phyloP scores from a whole-genome alignment of 495 filamentous ascomycete genomes.

The Talaromyces thailandensis region DNA sequence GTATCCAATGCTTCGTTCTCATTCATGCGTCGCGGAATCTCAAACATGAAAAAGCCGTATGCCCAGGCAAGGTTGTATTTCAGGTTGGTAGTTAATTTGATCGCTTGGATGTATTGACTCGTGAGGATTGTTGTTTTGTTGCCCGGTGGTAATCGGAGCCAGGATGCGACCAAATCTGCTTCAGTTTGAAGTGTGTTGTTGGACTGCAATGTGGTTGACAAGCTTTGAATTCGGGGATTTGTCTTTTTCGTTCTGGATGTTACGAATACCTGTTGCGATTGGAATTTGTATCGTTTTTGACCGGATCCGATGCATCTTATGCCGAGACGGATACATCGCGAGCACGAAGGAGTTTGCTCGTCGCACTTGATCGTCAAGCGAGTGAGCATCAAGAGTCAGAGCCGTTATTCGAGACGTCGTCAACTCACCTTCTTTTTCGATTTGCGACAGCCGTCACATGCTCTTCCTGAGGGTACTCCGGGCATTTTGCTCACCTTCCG shows the following conservation, averaged over 20 bases:
- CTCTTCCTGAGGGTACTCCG: constrained; percentile 38
- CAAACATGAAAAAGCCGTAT: constrained; percentile 29
- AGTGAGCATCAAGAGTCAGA: neutral
- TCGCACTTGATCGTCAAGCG: constrained; percentile 24
- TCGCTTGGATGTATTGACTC: constrained; percentile 16
- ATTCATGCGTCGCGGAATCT: constrained; percentile 30
- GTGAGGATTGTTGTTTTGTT: constrained; percentile 16
- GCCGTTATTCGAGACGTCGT: neutral
- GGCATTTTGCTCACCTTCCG: constrained; percentile 26
- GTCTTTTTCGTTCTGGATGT: neutral
- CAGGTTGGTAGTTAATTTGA: constrained; percentile 27
- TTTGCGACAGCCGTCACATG: constrained; percentile 41
- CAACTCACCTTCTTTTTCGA: constrained; percentile 43
- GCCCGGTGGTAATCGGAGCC: constrained; percentile 9
- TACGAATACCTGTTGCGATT: constrained; percentile 19
- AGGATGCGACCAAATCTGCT: neutral
- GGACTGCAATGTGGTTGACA: neutral
- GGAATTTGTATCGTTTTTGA: constrained; percentile 39
- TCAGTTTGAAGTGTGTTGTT: neutral
- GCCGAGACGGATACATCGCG: constrained; percentile 35
- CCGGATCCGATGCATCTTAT: constrained; percentile 38
- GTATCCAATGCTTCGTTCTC: constrained; percentile 33
- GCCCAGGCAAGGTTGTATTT: constrained; percentile 32
- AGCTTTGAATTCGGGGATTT: neutral
- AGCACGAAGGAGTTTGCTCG: constrained; percentile 30